Conservation (phyloP, 257 asterid species). For the Haberlea rhodopensis region DNA sequence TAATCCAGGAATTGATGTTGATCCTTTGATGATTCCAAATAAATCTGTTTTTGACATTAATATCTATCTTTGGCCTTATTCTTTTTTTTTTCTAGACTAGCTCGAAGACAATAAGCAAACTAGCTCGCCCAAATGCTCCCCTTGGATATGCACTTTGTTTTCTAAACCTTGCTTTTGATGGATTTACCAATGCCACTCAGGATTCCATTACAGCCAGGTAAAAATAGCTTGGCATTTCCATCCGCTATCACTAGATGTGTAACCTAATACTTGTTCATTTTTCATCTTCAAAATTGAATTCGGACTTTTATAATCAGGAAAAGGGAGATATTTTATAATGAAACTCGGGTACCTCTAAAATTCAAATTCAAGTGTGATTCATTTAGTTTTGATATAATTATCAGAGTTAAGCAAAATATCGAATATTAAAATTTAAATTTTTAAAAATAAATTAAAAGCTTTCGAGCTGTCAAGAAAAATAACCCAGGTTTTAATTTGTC, state of each 20-base stretch:
- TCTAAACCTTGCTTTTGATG: constrained; percentile 93
- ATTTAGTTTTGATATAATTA: too few species aligned
- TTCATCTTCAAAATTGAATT: too few species aligned
- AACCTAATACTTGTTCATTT: too few species aligned
- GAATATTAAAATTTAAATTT: too few species aligned
- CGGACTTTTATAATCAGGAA: too few species aligned
- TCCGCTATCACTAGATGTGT: too few species aligned
- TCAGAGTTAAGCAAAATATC: too few species aligned
- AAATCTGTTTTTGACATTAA: not conserved
- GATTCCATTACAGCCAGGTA: constrained; percentile 88
- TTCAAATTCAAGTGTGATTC: too few species aligned
- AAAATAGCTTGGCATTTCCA: not conserved
- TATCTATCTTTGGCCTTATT: constrained; percentile 13
- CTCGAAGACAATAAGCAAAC: constrained; percentile 86
- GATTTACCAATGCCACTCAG: constrained; percentile 99
- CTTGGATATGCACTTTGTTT: constrained; percentile 91
- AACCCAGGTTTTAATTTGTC: not conserved
- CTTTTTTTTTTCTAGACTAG: constrained; percentile 60
- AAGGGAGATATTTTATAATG: too few species aligned
- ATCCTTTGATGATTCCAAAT: not conserved
- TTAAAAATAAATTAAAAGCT: too few species aligned
- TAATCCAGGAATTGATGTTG: not conserved
- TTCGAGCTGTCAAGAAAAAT: too few species aligned
- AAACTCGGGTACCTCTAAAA: too few species aligned
- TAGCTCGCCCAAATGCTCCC: constrained; percentile 91